These are phyloP conservation scores for Xylariaceae sp. DNA, from an alignment of 2,329 filamentous ascomycete species.

Conservation along the genomic window DNA sequence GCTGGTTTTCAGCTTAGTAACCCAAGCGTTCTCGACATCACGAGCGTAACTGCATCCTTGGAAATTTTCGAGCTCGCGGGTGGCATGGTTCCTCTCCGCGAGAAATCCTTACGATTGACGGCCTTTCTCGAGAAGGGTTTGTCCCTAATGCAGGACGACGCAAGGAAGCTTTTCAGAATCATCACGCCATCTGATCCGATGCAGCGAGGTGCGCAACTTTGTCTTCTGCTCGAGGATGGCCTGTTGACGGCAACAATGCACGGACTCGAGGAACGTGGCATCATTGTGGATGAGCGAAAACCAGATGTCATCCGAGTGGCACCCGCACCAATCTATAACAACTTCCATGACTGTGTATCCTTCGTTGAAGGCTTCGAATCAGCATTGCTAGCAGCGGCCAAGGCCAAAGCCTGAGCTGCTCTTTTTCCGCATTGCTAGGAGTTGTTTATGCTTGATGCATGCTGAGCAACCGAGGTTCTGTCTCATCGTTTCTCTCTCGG, in stretches of 20 bases:
- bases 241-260: slow-evolving; percentile 62
- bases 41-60: slow-evolving; percentile 64
- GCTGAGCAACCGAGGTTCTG: too few relatives aligned
- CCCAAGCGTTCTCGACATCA: slow-evolving; percentile 71
- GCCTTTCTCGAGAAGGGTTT: slow-evolving; percentile 65
- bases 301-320: slow-evolving; percentile 75
- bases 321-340: slow-evolving; percentile 73
- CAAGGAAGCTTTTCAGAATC: slow-evolving; percentile 46
- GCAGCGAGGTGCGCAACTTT: slow-evolving; percentile 71
- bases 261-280: slow-evolving; percentile 56
- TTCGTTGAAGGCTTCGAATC: slow-evolving; percentile 48
- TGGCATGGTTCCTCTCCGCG: slow-evolving; percentile 58
- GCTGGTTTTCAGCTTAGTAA: slow-evolving; percentile 77
- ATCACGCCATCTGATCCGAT: slow-evolving; percentile 65
- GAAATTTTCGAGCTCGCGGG: slow-evolving; percentile 67
- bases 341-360: slow-evolving; percentile 60
- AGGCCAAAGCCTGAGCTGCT: slow-evolving; percentile 6
- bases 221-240: slow-evolving; percentile 51
- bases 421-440: too few relatives aligned
- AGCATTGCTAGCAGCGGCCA: slow-evolving; percentile 24
- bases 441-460: too few relatives aligned
- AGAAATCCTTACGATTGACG: slow-evolving; percentile 65
- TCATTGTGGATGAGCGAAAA: slow-evolving; percentile 72
- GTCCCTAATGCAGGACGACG: slow-evolving; percentile 34
- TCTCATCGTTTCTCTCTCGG: too few relatives aligned